Percentiles rank a stretch among this genome's conserved stretches.
These are phyloP conservation scores for Tolypocladium nubicola DNA, from an alignment of 2,329 filamentous ascomycete genomes.

Conservation along the genomic window DNA sequence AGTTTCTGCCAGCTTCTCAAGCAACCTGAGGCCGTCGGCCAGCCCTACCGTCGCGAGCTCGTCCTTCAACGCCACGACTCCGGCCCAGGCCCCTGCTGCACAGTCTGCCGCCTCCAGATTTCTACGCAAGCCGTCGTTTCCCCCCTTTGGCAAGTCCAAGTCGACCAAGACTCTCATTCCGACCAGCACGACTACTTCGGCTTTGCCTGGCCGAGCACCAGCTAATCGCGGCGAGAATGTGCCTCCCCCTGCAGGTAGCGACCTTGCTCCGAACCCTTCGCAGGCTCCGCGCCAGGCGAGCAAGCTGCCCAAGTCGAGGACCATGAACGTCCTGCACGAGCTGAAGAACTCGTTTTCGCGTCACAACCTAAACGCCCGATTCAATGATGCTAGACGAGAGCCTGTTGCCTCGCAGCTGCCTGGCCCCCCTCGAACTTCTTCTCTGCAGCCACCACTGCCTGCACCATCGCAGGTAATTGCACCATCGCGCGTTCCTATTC, in stretches of 20 bases:
- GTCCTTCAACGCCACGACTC: conserved; percentile 11
- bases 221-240: conserved; percentile 17
- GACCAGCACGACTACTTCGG: conserved; percentile 6
- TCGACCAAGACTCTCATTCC: conserved; percentile 4
- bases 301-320: conserved; percentile 32
- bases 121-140: conserved; percentile 6
- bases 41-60: conserved; percentile 19
- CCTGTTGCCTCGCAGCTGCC: background rate
- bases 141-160: conserved; percentile 2
- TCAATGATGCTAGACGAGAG: background rate
- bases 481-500: background rate
- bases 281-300: conserved; percentile 3
- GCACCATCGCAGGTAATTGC: background rate
- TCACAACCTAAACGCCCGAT: conserved; percentile 9
- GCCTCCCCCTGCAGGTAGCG: conserved; percentile 3
- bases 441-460: background rate
- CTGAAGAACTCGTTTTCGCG: conserved; percentile 34
- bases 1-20: conserved; percentile 19
- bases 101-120: conserved; percentile 4
- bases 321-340: conserved; percentile 32
- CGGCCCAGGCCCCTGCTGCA: background rate
- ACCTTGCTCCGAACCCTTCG: background rate
- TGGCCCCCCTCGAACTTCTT: background rate
- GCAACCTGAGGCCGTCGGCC: conserved; percentile 10
- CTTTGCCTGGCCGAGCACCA: conserved; percentile 4